phyloP scores from a whole-genome alignment of 345 rosid genomes.

The Brassica nigra region DNA sequence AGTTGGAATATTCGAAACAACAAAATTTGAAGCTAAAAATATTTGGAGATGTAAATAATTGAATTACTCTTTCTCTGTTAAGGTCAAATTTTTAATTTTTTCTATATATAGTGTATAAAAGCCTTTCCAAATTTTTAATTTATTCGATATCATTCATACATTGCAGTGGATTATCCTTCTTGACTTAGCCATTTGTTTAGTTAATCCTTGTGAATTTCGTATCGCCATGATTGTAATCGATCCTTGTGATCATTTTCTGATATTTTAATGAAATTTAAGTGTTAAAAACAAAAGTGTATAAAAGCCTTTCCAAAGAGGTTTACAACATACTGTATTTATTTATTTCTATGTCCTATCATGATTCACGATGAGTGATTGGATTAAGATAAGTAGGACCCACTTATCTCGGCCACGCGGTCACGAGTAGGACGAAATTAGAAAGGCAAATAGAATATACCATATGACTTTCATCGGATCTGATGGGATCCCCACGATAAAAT shows the following conservation, averaged over 20 bases:
- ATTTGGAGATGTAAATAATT: not conserved
- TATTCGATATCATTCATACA: too few species aligned
- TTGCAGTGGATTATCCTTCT: too few species aligned
- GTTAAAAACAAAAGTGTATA: too few species aligned
- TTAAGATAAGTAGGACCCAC: slow-evolving; percentile 24
- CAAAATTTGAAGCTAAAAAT: not conserved
- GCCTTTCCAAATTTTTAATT: too few species aligned
- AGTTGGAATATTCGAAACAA: not conserved
- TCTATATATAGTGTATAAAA: not conserved
- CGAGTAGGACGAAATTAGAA: slow-evolving; percentile 3
- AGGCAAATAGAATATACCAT: not conserved
- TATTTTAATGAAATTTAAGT: too few species aligned
- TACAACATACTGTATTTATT: not conserved
- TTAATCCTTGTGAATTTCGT: too few species aligned
- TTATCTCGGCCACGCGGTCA: slow-evolving; percentile 9
- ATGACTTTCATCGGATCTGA: not conserved
- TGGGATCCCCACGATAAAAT: not conserved
- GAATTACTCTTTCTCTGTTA: not conserved
- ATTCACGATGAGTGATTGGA: slow-evolving; percentile 1
- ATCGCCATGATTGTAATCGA: too few species aligned
- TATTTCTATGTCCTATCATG: not conserved
- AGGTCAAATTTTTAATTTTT: not conserved
- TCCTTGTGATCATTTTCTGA: too few species aligned
- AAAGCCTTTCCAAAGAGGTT: not conserved
- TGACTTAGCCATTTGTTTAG: too few species aligned